Percentiles rank a stretch among this genome's conserved stretches.
Conservation (phyloP, 2,329 filamentous ascomycete species). For the Teratosphaeriaceae sp. region DNA sequence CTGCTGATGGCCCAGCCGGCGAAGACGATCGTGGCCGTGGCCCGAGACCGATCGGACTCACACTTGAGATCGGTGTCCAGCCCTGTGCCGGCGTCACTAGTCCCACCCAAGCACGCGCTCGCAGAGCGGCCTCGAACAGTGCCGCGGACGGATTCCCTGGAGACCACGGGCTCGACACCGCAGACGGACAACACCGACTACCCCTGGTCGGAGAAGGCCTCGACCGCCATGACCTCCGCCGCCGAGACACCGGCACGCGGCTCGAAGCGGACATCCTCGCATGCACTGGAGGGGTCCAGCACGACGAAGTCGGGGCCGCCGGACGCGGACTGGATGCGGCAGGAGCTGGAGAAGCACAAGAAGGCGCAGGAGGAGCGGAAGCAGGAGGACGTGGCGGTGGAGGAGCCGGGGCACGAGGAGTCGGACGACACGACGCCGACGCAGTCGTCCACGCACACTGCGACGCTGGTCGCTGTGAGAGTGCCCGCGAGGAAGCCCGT, state of each 20-base stretch:
- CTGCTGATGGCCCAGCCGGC: constrained; percentile 20
- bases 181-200: constrained; percentile 36
- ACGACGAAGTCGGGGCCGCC: constrained; percentile 32
- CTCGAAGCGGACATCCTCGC: constrained; percentile 36
- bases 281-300: constrained; percentile 23
- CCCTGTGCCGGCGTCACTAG: constrained; percentile 17
- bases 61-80: constrained; percentile 16
- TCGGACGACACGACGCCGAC: constrained; percentile 8
- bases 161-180: constrained; percentile 34
- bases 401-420: constrained; percentile 8
- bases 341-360: constrained; percentile 35
- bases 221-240: constrained; percentile 38
- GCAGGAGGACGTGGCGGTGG: constrained; percentile 20
- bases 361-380: constrained; percentile 17
- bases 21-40: constrained; percentile 1
- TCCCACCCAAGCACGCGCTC: constrained; percentile 24
- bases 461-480: constrained; percentile 10
- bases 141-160: constrained; percentile 19
- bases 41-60: constrained; percentile 18
- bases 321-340: constrained; percentile 38
- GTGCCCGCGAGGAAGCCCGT: constrained; percentile 23
- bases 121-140: constrained; percentile 23
- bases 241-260: constrained; percentile 32
- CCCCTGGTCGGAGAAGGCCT: constrained; percentile 28
- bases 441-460: constrained; percentile 5